A percentile compares a stretch with the other conserved stretches of the same genome.
Conservation (phyloP, 2,329 filamentous ascomycete genomes). For the Calonectria naviculata region DNA sequence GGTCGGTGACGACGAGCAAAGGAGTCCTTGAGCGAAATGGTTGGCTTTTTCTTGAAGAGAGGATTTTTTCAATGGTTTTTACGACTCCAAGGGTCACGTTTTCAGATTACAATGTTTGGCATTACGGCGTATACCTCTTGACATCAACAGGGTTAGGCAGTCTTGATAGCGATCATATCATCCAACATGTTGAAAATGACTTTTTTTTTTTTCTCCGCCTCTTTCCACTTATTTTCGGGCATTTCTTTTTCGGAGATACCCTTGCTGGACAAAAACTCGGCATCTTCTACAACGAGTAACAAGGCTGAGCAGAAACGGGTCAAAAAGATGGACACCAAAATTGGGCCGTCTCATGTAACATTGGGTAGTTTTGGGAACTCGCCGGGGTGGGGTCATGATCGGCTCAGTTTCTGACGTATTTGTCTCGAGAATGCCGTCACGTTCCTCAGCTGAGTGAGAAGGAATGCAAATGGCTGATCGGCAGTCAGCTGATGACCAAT, state of each 20-base stretch:
- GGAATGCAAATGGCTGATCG: neutral
- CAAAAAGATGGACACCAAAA: neutral
- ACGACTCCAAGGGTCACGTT: neutral
- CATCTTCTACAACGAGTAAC: neutral
- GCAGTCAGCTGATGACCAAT: too few species aligned
- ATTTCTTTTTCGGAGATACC: too few species aligned
- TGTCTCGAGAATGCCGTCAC: neutral
- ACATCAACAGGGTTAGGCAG: conserved; percentile 1
- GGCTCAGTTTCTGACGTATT: too few species aligned
- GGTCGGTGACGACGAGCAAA: neutral
- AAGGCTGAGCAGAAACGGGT: too few species aligned
- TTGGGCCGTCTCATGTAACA: neutral
- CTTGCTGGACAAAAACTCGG: too few species aligned
- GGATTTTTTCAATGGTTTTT: neutral
- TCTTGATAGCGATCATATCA: conserved; percentile 6
- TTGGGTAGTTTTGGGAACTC: neutral
- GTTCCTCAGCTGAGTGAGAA: neutral
- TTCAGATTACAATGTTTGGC: neutral
- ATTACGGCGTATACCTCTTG: neutral
- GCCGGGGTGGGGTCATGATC: neutral
- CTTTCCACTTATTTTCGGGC: neutral
- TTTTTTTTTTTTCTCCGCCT: neutral
- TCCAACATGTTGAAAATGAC: conserved; percentile 1
- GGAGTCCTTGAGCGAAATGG: neutral
- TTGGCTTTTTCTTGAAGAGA: neutral